These are phyloP conservation scores for Fomitopsis palustris DNA, from an alignment of 1,284 basidiomycete species.

Conservation along the genomic window DNA sequence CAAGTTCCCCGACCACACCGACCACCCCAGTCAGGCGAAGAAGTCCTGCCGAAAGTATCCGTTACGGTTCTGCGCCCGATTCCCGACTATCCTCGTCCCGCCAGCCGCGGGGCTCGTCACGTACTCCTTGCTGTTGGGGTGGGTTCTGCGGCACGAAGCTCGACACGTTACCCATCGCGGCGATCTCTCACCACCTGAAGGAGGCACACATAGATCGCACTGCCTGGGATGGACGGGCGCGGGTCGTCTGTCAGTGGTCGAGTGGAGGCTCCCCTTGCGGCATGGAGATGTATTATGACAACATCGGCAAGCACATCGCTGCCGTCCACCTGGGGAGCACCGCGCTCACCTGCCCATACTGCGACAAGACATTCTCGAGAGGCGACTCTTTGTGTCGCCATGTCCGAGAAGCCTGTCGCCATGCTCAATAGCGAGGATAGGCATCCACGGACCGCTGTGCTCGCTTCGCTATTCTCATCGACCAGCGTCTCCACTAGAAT, in stretches of 20 bases:
- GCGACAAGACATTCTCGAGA: not conserved
- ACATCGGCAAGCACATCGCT: slow-evolving; percentile 1
- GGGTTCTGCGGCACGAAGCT: not conserved
- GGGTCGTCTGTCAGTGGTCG: not conserved
- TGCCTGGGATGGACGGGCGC: not conserved
- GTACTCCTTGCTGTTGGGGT: not conserved
- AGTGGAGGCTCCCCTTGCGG: not conserved
- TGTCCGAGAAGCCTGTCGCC: slow-evolving; percentile 1
- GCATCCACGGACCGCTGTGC: not conserved
- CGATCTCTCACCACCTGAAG: slow-evolving; percentile 1
- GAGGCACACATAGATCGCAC: not conserved
- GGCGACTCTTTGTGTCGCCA: slow-evolving; percentile 1
- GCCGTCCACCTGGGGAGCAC: slow-evolving; percentile 1
- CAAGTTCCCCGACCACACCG: not conserved
- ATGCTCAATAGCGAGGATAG: not conserved
- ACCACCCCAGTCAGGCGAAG: not conserved
- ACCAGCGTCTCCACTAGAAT: not conserved
- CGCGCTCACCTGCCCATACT: not conserved
- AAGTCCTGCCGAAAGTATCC: not conserved
- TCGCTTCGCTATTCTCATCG: not conserved
- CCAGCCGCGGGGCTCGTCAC: not conserved
- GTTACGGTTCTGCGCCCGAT: not conserved
- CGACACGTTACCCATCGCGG: not conserved
- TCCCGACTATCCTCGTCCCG: not conserved
- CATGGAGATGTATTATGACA: slow-evolving; percentile 2